A percentile compares a stretch with the other conserved stretches of the same genome.
These are phyloP conservation scores for Tulasnella sp. DNA, from an alignment of 768 basidiomycete genomes.

Conservation along the genomic window DNA sequence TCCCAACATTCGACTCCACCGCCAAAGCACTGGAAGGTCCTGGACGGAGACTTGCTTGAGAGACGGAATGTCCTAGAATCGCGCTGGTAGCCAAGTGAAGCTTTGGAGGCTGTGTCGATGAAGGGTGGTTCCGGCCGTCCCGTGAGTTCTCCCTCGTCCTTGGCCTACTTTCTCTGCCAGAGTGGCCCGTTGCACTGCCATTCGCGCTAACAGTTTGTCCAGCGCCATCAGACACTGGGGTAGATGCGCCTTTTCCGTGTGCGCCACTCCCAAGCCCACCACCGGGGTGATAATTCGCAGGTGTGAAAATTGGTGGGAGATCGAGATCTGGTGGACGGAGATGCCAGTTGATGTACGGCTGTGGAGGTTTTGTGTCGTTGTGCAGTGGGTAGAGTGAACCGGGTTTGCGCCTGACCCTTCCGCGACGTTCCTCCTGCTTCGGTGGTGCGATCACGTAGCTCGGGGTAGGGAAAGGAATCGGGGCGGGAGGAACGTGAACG, in stretches of 20 bases:
- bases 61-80: conserved; percentile 20
- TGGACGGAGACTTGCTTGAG: not conserved
- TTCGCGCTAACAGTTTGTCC: conserved; percentile 14
- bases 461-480: conserved; percentile 7
- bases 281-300: not conserved
- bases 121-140: conserved; percentile 3
- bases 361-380: conserved; percentile 13
- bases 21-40: not conserved
- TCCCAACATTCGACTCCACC: not conserved
- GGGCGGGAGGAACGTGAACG: conserved; percentile 12
- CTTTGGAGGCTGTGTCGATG: not conserved
- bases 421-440: not conserved
- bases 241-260: not conserved
- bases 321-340: conserved; percentile 17
- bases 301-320: conserved; percentile 17
- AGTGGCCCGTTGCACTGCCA: conserved; percentile 3
- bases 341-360: conserved; percentile 21
- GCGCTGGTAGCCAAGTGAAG: conserved; percentile 16
- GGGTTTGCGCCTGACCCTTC: conserved; percentile 11
- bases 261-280: not conserved
- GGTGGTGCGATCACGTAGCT: conserved; percentile 4
- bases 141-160: conserved; percentile 9
- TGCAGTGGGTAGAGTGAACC: conserved; percentile 18
- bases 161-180: not conserved
- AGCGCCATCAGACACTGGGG: conserved; percentile 6